Conservation (phyloP, 306 rosid species). For the Quercus cerris region DNA sequence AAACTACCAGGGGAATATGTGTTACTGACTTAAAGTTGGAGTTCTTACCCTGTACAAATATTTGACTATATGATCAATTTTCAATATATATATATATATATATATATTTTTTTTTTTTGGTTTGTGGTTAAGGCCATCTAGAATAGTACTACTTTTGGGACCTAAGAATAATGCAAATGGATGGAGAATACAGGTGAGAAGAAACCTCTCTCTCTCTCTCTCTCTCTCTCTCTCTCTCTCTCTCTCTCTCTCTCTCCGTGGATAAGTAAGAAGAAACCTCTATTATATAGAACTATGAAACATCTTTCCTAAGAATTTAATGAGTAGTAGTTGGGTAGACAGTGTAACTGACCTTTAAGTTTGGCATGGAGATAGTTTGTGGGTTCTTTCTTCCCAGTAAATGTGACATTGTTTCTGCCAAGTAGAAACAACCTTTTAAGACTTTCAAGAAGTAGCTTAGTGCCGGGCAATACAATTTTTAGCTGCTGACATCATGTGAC, state of each 20-base stretch:
- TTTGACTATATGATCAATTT: background rate
- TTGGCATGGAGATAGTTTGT: background rate
- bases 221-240: too few relatives aligned
- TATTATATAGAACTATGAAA: background rate
- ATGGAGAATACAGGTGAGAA: background rate
- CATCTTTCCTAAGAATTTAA: background rate
- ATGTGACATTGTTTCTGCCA: background rate
- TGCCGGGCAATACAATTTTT: background rate
- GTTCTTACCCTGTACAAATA: background rate
- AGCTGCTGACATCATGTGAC: too few relatives aligned
- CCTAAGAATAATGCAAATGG: background rate
- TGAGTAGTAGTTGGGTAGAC: background rate
- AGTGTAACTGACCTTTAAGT: background rate
- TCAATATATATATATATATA: too few relatives aligned
- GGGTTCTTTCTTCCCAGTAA: background rate
- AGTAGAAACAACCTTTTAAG: background rate
- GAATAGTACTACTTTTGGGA: background rate
- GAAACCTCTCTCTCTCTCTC: too few relatives aligned
- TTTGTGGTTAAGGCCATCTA: background rate
- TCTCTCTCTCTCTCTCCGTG: rapidly evolving
- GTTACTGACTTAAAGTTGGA: background rate
- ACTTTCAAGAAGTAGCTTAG: background rate
- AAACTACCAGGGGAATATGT: background rate
- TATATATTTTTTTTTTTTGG: background rate
- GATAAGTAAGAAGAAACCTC: background rate